A percentile compares a stretch with the other conserved stretches of the same genome.
Evolutionary conservation across 805 yeast genomes (phyloP).

Genomic region (Candida ascalaphidarum): DNA sequence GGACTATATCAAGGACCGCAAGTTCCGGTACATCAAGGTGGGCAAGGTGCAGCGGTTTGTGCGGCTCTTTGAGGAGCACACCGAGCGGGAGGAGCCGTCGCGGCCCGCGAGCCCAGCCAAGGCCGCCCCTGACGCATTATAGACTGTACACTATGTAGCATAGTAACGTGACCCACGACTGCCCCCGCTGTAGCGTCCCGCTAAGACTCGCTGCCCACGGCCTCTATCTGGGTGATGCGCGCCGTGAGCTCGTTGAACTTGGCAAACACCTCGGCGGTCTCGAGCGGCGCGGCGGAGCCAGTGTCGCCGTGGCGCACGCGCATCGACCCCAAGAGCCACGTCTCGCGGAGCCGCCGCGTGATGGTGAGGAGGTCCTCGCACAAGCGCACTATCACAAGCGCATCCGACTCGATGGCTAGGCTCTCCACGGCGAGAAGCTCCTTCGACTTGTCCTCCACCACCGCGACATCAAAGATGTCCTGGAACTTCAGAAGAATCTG

Average conservation of each 20-base stretch:
- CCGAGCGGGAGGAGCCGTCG: slow-evolving; percentile 2
- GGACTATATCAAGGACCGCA: slow-evolving; percentile 25
- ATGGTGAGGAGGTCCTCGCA: slow-evolving; percentile 45
- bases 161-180: no score
- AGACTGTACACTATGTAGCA: no score
- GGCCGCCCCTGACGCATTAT: no score
- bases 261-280: slow-evolving; percentile 14
- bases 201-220: no score
- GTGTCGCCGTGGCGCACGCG: slow-evolving; percentile 17
- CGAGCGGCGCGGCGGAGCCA: slow-evolving; percentile 7
- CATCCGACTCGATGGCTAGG: slow-evolving; percentile 45
- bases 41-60: slow-evolving; percentile 40
- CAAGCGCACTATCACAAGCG: slow-evolving; percentile 40
- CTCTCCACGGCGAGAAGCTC: slow-evolving; percentile 44
- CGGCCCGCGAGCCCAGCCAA: slow-evolving; percentile 1
- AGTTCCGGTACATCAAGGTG: slow-evolving; percentile 35
- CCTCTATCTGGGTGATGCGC: slow-evolving; percentile 6
- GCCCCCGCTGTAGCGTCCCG: no score
- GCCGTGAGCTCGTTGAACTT: slow-evolving; percentile 16
- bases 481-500: slow-evolving; percentile 44
- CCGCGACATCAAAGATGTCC: slow-evolving; percentile 42
- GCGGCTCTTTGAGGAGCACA: slow-evolving; percentile 31
- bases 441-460: slow-evolving; percentile 30
- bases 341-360: slow-evolving; percentile 42
- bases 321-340: slow-evolving; percentile 50